Conservation (phyloP, 495 filamentous ascomycete genomes). For the Neurospora sp. region DNA sequence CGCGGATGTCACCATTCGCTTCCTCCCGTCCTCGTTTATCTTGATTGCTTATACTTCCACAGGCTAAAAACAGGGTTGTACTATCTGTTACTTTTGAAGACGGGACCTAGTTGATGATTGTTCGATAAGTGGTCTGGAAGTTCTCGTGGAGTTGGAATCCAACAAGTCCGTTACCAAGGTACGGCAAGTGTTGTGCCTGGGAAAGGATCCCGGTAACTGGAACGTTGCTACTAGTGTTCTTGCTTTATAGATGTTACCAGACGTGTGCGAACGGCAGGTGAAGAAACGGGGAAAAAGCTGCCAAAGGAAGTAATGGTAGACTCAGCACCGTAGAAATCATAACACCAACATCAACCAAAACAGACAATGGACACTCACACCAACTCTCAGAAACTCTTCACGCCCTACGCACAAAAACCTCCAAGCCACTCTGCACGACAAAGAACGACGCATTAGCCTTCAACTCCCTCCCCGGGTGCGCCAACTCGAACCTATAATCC, state of each 20-base stretch:
- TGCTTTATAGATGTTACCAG: background rate
- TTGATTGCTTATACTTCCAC: background rate
- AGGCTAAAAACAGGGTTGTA: background rate
- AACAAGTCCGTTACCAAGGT: background rate
- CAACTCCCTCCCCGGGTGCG: constrained; percentile 32
- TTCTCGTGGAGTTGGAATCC: background rate
- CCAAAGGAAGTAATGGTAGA: too few relatives aligned
- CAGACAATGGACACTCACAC: too few relatives aligned
- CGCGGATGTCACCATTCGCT: background rate
- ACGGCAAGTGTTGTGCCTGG: background rate
- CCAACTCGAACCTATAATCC: constrained; percentile 42
- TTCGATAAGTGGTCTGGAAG: background rate
- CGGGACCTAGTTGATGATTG: background rate
- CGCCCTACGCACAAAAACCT: constrained; percentile 29
- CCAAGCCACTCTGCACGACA: constrained; percentile 40
- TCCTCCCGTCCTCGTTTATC: background rate
- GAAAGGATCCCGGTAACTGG: background rate
- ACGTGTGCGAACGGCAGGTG: background rate
- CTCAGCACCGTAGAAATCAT: too few relatives aligned
- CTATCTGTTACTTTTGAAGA: background rate
- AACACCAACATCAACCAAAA: too few relatives aligned
- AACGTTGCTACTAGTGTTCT: background rate
- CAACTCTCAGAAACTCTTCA: background rate
- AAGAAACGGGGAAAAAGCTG: too few relatives aligned
- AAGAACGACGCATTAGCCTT: constrained; percentile 44